Conservation (phyloP, 2,329 filamentous ascomycete species). For the Byssothecium circinans region DNA sequence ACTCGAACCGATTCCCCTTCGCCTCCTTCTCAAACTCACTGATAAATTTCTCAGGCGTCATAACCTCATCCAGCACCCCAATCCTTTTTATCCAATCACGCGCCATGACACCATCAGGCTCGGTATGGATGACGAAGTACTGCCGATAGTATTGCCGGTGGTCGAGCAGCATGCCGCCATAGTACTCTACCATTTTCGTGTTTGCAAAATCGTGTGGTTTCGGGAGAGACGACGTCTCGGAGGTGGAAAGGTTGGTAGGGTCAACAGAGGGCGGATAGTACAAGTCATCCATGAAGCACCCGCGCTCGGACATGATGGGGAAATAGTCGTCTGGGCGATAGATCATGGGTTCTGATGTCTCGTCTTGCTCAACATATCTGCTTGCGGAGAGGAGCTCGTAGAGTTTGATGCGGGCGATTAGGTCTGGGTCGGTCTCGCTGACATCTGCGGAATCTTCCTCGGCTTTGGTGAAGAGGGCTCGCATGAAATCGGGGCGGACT, state of each 20-base stretch:
- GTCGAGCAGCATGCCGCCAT: slow-evolving; percentile 23
- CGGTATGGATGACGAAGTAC: slow-evolving; percentile 36
- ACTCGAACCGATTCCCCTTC: slow-evolving; percentile 29
- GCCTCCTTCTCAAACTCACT: slow-evolving; percentile 23
- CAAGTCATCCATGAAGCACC: slow-evolving; percentile 19
- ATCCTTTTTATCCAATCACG: slow-evolving; percentile 27
- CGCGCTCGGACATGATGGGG: slow-evolving; percentile 34
- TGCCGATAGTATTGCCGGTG: slow-evolving; percentile 33
- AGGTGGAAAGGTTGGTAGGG: slow-evolving; percentile 1
- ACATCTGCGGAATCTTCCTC: slow-evolving; percentile 10
- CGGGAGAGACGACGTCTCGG: slow-evolving; percentile 4
- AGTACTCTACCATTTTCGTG: slow-evolving; percentile 28
- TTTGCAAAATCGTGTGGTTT: slow-evolving; percentile 25
- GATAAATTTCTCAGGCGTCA: slow-evolving; percentile 31
- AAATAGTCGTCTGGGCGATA: slow-evolving; percentile 24
- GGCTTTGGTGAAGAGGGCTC: slow-evolving; percentile 16
- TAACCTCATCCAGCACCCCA: slow-evolving; percentile 29
- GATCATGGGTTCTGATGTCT: background rate
- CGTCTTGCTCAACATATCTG: slow-evolving; percentile 32
- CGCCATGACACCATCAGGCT: slow-evolving; percentile 17
- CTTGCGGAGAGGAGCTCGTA: slow-evolving; percentile 26
- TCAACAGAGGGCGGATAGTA: slow-evolving; percentile 24
- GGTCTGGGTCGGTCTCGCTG: slow-evolving; percentile 18
- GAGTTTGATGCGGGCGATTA: slow-evolving; percentile 23
- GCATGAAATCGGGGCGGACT: slow-evolving; percentile 35